Conservation (phyloP, 1,284 basidiomycete species). For the Melanopsichium pennsylvanicum region DNA sequence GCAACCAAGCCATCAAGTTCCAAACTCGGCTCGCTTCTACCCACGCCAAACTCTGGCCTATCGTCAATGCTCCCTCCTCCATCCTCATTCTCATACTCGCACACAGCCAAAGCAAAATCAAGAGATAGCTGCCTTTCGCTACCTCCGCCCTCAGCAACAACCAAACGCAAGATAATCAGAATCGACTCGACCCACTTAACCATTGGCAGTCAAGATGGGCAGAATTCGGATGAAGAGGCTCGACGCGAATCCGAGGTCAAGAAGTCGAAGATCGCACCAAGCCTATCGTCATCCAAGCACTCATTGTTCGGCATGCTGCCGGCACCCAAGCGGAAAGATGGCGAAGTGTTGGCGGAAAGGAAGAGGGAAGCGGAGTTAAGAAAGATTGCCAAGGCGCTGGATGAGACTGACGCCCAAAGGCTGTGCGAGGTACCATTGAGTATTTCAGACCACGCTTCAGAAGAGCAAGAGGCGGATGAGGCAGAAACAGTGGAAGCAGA, state of each 20-base stretch:
- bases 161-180: slow-evolving; percentile 40
- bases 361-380: slow-evolving; percentile 32
- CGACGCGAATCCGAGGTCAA: neutral
- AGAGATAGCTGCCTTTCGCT: slow-evolving; percentile 12
- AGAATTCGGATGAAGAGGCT: slow-evolving; percentile 3
- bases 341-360: slow-evolving; percentile 32
- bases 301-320: slow-evolving; percentile 61
- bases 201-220: slow-evolving; percentile 3
- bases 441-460: neutral
- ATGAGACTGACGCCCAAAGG: slow-evolving; percentile 6
- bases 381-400: slow-evolving; percentile 18
- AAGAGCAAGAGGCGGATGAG: neutral
- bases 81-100: slow-evolving; percentile 8
- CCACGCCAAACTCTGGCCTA: slow-evolving; percentile 17
- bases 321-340: slow-evolving; percentile 47
- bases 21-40: slow-evolving; percentile 17
- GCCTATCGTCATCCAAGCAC: slow-evolving; percentile 13
- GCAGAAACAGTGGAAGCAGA: neutral
- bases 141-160: slow-evolving; percentile 15
- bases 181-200: slow-evolving; percentile 25
- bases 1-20: slow-evolving; percentile 3
- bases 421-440: slow-evolving; percentile 2
- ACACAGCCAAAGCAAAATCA: neutral
- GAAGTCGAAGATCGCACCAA: slow-evolving; percentile 5
- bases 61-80: slow-evolving; percentile 22